These are phyloP conservation scores for Capsella bursapastoris DNA, from an alignment of 345 rosid genomes.

Conservation along the genomic window DNA sequence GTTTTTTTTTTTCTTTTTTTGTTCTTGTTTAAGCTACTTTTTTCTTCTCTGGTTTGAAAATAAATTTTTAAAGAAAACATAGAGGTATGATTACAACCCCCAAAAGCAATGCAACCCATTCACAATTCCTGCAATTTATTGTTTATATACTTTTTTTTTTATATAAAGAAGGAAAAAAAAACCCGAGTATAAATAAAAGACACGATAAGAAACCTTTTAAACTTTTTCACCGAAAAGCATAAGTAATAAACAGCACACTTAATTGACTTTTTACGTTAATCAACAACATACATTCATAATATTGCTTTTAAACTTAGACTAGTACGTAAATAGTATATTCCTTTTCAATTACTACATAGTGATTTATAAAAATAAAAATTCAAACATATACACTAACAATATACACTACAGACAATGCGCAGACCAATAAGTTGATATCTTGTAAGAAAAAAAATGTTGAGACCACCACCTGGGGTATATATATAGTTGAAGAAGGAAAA, in stretches of 20 bases:
- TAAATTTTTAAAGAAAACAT: conserved; percentile 22
- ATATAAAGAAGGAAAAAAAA: no score
- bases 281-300: background rate
- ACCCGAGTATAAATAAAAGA: conserved; percentile 19
- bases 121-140: conserved; percentile 33
- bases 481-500: no score
- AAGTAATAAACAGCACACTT: conserved; percentile 46
- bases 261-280: conserved; percentile 41
- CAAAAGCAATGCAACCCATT: conserved; percentile 45
- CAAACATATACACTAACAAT: no score
- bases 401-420: no score
- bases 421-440: no score
- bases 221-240: conserved; percentile 50
- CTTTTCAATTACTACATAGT: conserved; percentile 1
- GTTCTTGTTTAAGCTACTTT: conserved; percentile 12
- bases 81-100: conserved; percentile 44
- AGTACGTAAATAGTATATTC: no score
- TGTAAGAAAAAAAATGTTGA: no score
- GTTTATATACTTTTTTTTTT: background rate
- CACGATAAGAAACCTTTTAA: conserved; percentile 34
- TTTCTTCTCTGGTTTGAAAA: background rate
- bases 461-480: no score
- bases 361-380: no score
- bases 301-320: background rate
- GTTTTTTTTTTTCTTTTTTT: background rate